These are phyloP conservation scores for Globisporangium megalacanthum DNA, from an alignment of 352 stramenopile species.

Conservation along the genomic window DNA sequence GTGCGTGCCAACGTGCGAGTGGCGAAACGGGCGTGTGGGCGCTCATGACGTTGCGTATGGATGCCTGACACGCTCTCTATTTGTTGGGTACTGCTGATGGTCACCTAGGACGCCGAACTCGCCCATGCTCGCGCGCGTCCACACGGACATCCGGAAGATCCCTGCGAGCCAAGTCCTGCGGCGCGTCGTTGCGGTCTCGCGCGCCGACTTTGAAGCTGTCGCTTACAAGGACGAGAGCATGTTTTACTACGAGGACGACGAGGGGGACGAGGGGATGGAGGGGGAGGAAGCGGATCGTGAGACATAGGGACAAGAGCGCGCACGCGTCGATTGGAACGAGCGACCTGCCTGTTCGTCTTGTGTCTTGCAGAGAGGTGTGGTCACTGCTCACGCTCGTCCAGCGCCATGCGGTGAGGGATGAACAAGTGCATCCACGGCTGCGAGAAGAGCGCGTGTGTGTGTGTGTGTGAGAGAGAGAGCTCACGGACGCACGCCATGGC, in stretches of 20 bases:
- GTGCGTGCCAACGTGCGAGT: constrained; percentile 16
- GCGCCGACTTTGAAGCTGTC: constrained; percentile 48
- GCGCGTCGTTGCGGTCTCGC: constrained; percentile 62
- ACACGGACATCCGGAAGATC: constrained; percentile 42
- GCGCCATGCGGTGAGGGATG: constrained; percentile 53
- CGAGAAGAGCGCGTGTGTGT: too few relatives aligned
- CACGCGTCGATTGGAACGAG: background rate
- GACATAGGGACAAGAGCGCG: too few relatives aligned
- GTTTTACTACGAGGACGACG: constrained; percentile 48
- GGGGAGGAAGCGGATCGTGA: background rate
- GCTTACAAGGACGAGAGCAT: constrained; percentile 73
- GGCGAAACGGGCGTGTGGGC: too few relatives aligned
- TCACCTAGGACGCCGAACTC: constrained; percentile 43
- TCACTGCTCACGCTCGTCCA: constrained; percentile 29
- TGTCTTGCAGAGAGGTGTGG: background rate
- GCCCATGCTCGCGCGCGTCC: constrained; percentile 29
- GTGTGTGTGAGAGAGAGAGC: background rate
- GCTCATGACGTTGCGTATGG: background rate
- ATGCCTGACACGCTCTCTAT: background rate
- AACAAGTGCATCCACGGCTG: constrained; percentile 79
- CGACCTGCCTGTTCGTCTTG: background rate
- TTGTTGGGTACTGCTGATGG: background rate
- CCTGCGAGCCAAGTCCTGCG: constrained; percentile 59
- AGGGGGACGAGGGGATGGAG: constrained; percentile 13
- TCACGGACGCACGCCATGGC: background rate